phyloP scores from a whole-genome alignment of 805 yeast species.

The Lipomyces yamadae region DNA sequence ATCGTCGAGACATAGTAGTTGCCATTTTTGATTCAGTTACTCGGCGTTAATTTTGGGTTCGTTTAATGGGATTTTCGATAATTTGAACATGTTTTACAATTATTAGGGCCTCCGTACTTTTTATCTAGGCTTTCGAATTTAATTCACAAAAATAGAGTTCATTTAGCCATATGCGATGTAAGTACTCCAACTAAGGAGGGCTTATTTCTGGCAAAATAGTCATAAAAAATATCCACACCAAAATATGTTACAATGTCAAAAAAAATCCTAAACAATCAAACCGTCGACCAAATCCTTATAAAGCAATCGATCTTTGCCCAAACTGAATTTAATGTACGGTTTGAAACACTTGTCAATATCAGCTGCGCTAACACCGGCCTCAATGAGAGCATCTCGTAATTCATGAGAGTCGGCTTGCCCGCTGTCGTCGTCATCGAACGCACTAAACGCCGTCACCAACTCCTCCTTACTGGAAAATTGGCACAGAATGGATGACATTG shows the following conservation, averaged over 20 bases:
- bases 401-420: slow-evolving; percentile 56
- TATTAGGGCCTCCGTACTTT: background rate
- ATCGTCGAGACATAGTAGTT: slow-evolving; percentile 73
- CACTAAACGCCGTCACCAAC: slow-evolving; percentile 62
- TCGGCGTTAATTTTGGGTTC: slow-evolving; percentile 3
- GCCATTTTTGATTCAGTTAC: background rate
- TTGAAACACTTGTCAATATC: slow-evolving; percentile 59
- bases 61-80: background rate
- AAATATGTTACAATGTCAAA: background rate
- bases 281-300: slow-evolving; percentile 68
- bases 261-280: slow-evolving; percentile 42
- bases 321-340: slow-evolving; percentile 62
- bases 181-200: background rate
- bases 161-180: background rate
- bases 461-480: slow-evolving; percentile 59
- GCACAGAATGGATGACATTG: slow-evolving; percentile 62
- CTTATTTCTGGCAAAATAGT: background rate
- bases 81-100: background rate
- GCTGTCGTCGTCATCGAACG: slow-evolving; percentile 51
- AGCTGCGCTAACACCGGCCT: slow-evolving; percentile 47
- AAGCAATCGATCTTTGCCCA: slow-evolving; percentile 61
- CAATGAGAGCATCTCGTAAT: slow-evolving; percentile 57
- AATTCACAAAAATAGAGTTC: background rate
- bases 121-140: slow-evolving; percentile 10
- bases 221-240: background rate